phyloP scores from a whole-genome alignment of 768 basidiomycete species.

The Tremella yokohamensis region DNA sequence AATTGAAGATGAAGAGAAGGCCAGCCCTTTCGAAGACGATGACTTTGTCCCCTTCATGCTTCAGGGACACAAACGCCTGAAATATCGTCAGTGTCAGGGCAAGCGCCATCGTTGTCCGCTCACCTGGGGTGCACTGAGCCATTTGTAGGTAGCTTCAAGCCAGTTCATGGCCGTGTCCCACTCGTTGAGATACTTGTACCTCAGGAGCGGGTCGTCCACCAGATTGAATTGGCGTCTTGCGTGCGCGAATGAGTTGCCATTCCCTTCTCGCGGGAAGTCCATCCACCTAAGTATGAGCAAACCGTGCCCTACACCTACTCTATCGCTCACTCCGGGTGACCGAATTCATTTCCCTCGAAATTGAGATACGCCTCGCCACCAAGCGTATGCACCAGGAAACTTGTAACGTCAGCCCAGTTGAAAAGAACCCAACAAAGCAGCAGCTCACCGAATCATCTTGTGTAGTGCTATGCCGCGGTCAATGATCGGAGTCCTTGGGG shows the following conservation, averaged over 20 bases:
- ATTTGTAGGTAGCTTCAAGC: slow-evolving; percentile 71
- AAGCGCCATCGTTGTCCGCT: slow-evolving; percentile 16
- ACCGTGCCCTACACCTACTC: too few species aligned
- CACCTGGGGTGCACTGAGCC: slow-evolving; percentile 79
- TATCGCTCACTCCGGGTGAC: slow-evolving; percentile 77
- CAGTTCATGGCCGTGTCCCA: slow-evolving; percentile 92
- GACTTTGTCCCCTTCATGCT: slow-evolving; percentile 88
- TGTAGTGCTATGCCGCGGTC: slow-evolving; percentile 87
- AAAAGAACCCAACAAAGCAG: background rate
- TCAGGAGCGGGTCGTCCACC: slow-evolving; percentile 74
- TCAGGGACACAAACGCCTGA: slow-evolving; percentile 88
- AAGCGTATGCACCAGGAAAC: slow-evolving; percentile 81
- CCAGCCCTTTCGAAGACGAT: slow-evolving; percentile 91
- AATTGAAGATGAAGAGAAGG: slow-evolving; percentile 94
- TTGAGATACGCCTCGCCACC: slow-evolving; percentile 98
- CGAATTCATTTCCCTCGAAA: slow-evolving; percentile 98
- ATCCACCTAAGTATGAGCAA: slow-evolving; percentile 63
- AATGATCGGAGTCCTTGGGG: slow-evolving; percentile 75
- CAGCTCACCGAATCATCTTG: slow-evolving; percentile 89
- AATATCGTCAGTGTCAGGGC: background rate
- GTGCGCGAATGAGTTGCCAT: slow-evolving; percentile 92
- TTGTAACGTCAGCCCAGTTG: slow-evolving; percentile 46
- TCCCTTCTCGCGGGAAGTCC: slow-evolving; percentile 95
- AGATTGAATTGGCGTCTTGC: slow-evolving; percentile 96
- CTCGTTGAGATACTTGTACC: slow-evolving; percentile 91